Base-by-base conservation (phyloP, 2,329 filamentous ascomycete genomes). In the Trichocomaceae sp. region DNA sequence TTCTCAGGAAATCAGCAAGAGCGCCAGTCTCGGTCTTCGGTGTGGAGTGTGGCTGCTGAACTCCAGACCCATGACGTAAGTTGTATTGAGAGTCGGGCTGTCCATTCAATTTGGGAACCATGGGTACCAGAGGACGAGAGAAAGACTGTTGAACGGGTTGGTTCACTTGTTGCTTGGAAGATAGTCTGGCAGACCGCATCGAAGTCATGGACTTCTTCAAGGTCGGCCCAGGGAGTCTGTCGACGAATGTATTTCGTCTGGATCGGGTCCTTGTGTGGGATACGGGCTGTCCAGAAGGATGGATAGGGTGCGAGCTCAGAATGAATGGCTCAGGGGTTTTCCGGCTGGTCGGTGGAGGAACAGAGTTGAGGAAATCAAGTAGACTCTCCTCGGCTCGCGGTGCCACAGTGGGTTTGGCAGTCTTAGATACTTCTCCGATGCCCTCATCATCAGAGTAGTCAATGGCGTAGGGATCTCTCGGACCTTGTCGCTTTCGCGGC, bases 391-490 rank as follows among this genome's bases (percentile, higher is more conserved):
- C 73, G 19, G 74, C 64, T n/a, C 69, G 67, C 42, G 64, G 61
- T 8, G 67, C 67, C 52, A 70, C 67, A n/a, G 63, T n/a, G 10
- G 6, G 55, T 13, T 57, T 55, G 7, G 63, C 50, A 48, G 61
- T 58, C 33, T 77, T 69, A 19, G 79, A 67, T 29, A 82, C 76
- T 1, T 84, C 79, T 13, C 82, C 79, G 8, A 84, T 77, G 4
- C 84, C 84, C 53, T 87, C 83, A 52, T 87, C 83, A 54, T 85
- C 87, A 52, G 75, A 75, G 29, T 84, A 77, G 65, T 96, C 91
- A 59, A 97, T 89, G n/a, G 90, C 89, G 61, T 97, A 97, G 0
- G 92, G 93, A 64, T 99, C 93, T 55, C 83, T 87, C 50, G 90
- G 83, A 26, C 89, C 84, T 46, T 86, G 82, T 45, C 86, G 88